These are phyloP conservation scores for Penicillium sp. DNA, from an alignment of 2,329 filamentous ascomycete species.

Conservation along the genomic window DNA sequence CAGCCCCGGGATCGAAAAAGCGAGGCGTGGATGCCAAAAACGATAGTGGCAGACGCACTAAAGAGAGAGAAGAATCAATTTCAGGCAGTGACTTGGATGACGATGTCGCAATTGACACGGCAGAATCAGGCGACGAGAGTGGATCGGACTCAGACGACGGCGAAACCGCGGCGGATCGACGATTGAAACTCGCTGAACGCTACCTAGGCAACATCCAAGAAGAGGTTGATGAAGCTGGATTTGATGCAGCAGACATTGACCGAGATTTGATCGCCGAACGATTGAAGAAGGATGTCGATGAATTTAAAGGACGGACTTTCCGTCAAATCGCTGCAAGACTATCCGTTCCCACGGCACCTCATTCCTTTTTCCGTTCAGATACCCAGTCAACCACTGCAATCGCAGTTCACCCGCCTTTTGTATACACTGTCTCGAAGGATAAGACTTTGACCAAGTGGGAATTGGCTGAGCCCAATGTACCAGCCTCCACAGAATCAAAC, in stretches of 20 bases:
- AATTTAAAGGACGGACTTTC: conserved; percentile 87
- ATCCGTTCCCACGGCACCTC: conserved; percentile 64
- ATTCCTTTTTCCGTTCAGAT: conserved; percentile 75
- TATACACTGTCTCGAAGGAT: conserved; percentile 88
- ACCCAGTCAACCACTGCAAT: conserved; percentile 75
- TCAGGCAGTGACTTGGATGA: conserved; percentile 76
- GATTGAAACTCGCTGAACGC: conserved; percentile 81
- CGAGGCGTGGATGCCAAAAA: conserved; percentile 42
- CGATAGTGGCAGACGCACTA: conserved; percentile 44
- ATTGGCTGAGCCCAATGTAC: conserved; percentile 54
- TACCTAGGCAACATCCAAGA: conserved; percentile 88
- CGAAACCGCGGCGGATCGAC: conserved; percentile 86
- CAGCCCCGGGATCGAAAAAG: conserved; percentile 47
- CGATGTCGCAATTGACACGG: conserved; percentile 48
- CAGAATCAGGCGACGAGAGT: conserved; percentile 49
- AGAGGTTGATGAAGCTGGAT: conserved; percentile 79
- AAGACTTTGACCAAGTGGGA: conserved; percentile 85
- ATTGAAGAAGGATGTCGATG: conserved; percentile 86
- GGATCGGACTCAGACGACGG: conserved; percentile 69
- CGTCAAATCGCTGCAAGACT: conserved; percentile 72
- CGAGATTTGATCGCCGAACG: conserved; percentile 86
- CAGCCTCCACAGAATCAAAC: conserved; percentile 52
- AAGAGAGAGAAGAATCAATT: conserved; percentile 71
- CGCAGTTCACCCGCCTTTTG: conserved; percentile 73
- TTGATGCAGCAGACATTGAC: conserved; percentile 92